Percentiles rank a stretch among this genome's conserved stretches.
phyloP scores from a whole-genome alignment of 78 protist genomes.

The Dictyostelium intermedium region DNA sequence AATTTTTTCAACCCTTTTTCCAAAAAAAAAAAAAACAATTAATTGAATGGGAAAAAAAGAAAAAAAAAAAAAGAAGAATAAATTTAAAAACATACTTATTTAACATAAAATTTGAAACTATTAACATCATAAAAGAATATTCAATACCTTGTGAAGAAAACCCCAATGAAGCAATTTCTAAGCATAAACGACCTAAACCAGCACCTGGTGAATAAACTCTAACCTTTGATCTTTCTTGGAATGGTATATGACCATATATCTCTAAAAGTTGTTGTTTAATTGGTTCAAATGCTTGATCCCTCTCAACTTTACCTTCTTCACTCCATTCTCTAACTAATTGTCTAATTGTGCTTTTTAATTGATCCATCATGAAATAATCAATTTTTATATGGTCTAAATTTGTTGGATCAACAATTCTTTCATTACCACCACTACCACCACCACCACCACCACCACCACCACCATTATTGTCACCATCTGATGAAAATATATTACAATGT shows the following conservation, averaged over 20 bases:
- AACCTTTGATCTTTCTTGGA: slow-evolving; percentile 7
- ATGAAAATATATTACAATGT: slow-evolving; percentile 25
- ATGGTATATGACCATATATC: background rate
- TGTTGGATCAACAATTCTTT: slow-evolving; percentile 7
- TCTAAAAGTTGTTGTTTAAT: slow-evolving; percentile 40
- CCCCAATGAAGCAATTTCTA: slow-evolving; percentile 87
- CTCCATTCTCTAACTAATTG: slow-evolving; percentile 89
- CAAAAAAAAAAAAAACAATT: slow-evolving; percentile 54
- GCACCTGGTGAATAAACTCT: slow-evolving; percentile 89
- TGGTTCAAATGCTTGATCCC: slow-evolving; percentile 75
- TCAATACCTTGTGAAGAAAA: slow-evolving; percentile 88
- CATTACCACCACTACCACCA: background rate
- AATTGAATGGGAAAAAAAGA: slow-evolving; percentile 51
- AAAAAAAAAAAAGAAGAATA: slow-evolving; percentile 77
- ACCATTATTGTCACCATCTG: background rate
- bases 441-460: background rate
- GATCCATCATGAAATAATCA: slow-evolving; percentile 47
- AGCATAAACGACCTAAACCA: slow-evolving; percentile 92
- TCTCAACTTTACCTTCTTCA: slow-evolving; percentile 77
- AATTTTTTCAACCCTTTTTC: slow-evolving; percentile 36
- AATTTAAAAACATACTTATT: slow-evolving; percentile 67
- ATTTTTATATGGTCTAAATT: slow-evolving; percentile 10
- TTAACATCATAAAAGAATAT: slow-evolving; percentile 90
- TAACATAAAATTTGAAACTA: slow-evolving; percentile 88
- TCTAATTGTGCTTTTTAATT: slow-evolving; percentile 76